Evolutionary conservation across 805 yeast species (phyloP).

Genomic region (Suhomyces prunicola): DNA sequence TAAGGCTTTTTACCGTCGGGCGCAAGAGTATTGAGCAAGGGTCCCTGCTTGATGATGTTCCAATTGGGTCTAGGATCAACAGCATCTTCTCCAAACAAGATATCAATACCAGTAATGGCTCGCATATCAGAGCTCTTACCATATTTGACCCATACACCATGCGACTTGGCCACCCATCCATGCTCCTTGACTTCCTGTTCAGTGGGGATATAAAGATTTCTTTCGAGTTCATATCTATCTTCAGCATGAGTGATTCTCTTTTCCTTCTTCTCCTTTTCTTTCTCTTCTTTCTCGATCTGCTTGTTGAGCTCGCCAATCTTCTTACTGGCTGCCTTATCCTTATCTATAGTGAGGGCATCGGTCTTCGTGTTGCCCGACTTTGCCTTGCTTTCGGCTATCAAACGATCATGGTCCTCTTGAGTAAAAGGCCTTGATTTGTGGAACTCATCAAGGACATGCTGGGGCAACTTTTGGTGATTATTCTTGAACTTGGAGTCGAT

Average conservation of each 20-base stretch:
- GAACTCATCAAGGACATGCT: constrained; percentile 27
- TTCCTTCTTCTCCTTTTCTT: constrained; percentile 2
- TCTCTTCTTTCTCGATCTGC: constrained; percentile 6
- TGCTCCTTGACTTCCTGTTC: constrained; percentile 29
- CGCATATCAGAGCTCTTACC: constrained; percentile 36
- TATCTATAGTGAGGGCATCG: constrained; percentile 11
- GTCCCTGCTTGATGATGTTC: constrained; percentile 35
- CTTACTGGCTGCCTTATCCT: constrained; percentile 13
- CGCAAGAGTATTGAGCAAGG: constrained; percentile 19
- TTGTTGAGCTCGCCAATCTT: constrained; percentile 10
- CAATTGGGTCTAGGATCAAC: constrained; percentile 78
- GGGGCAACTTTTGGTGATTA: constrained; percentile 30
- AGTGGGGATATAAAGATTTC: constrained; percentile 29
- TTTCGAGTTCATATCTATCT: constrained; percentile 18
- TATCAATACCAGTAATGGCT: constrained; percentile 58
- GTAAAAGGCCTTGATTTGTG: constrained; percentile 23
- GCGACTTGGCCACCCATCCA: constrained; percentile 47
- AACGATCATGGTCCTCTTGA: constrained; percentile 22
- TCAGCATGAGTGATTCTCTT: constrained; percentile 2
- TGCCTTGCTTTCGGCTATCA: constrained; percentile 7
- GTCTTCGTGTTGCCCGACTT: constrained; percentile 5
- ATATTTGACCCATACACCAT: constrained; percentile 60
- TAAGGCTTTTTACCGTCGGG: constrained; percentile 23
- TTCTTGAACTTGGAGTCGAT: constrained; percentile 36
- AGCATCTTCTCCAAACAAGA: constrained; percentile 69